These are phyloP conservation scores for Angophora floribunda DNA, from an alignment of 345 rosid species.

Conservation along the genomic window DNA sequence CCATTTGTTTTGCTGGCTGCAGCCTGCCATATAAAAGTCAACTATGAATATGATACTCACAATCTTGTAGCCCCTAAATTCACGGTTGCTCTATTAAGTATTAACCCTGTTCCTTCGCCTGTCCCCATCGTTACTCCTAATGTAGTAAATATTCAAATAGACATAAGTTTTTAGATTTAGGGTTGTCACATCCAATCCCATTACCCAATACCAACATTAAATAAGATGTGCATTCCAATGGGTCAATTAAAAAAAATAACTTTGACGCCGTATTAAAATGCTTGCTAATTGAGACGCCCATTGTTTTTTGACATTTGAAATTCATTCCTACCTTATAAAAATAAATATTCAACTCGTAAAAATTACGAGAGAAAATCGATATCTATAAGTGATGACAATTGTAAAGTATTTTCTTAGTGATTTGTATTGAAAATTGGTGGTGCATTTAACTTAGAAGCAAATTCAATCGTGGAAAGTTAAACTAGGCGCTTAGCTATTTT, in stretches of 20 bases:
- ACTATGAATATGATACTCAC: neutral
- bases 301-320: neutral
- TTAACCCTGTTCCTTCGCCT: neutral
- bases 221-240: neutral
- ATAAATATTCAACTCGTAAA: fast-evolving
- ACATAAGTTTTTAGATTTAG: neutral
- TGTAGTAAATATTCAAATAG: neutral
- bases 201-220: neutral
- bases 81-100: neutral
- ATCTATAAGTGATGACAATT: fast-evolving
- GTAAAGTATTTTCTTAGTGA: neutral
- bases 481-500: neutral
- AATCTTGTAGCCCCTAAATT: neutral
- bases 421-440: neutral
- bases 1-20: neutral
- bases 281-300: neutral
- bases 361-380: neutral
- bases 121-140: neutral
- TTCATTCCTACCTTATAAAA: neutral
- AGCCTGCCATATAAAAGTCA: neutral
- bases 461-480: neutral
- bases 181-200: neutral
- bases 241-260: neutral
- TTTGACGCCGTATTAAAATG: neutral
- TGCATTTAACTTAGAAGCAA: neutral